phyloP scores from a whole-genome alignment of 2,329 filamentous ascomycete species.

The Penicillium fuscoglaucum region DNA sequence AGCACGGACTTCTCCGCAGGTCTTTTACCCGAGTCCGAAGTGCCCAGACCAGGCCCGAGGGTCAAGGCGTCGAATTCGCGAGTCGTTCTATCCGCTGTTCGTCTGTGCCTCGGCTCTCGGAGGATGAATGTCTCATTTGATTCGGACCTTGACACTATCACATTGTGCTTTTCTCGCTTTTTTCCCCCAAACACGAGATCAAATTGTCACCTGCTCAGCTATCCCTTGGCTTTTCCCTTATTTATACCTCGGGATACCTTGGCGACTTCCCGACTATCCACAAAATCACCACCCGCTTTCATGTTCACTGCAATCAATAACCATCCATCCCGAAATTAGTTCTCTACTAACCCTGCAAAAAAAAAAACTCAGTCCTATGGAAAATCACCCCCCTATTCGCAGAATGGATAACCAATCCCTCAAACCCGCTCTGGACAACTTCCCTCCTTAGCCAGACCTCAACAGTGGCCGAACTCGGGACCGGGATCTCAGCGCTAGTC shows the following conservation, averaged over 20 bases:
- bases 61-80: neutral
- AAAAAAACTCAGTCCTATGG: slow-evolving; percentile 69
- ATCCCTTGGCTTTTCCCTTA: slow-evolving; percentile 4
- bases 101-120: slow-evolving; percentile 9
- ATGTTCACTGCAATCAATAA: neutral
- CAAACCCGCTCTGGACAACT: slow-evolving; percentile 62
- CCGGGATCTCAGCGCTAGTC: slow-evolving; percentile 79
- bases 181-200: neutral
- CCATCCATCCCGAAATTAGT: neutral
- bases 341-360: slow-evolving; percentile 9
- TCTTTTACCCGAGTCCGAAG: slow-evolving; percentile 2
- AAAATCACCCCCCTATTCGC: slow-evolving; percentile 83
- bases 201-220: neutral
- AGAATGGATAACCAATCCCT: slow-evolving; percentile 66
- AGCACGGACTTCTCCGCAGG: slow-evolving; percentile 9
- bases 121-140: slow-evolving; percentile 4
- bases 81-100: neutral
- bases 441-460: slow-evolving; percentile 57
- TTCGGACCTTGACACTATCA: neutral
- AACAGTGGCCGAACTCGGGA: slow-evolving; percentile 77
- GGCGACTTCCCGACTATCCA: neutral
- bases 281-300: neutral
- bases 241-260: neutral
- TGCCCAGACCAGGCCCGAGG: slow-evolving; percentile 7
- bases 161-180: neutral